Conservation (phyloP, 164 flowering plant genomes). For the Nymphaea colorata region DNA sequence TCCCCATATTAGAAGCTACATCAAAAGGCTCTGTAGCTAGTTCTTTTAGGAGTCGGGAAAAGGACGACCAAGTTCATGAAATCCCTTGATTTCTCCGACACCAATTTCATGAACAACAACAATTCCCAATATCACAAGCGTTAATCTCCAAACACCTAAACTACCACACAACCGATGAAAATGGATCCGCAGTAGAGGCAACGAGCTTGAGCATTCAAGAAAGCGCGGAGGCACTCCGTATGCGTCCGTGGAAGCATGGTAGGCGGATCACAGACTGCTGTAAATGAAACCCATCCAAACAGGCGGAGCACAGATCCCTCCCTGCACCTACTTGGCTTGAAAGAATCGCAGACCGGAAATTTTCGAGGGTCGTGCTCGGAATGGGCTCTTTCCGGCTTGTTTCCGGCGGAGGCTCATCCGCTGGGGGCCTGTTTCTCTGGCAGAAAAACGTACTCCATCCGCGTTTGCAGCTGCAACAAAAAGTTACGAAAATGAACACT, state of each 20-base stretch:
- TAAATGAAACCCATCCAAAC: slow-evolving; percentile 17
- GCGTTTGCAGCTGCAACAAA: background rate
- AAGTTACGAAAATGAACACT: too few species aligned
- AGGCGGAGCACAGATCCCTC: slow-evolving; percentile 16
- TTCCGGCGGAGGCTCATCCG: background rate
- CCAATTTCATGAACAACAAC: too few species aligned
- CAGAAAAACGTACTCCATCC: background rate
- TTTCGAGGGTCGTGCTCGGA: background rate
- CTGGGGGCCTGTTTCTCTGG: background rate
- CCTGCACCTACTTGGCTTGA: slow-evolving; percentile 6
- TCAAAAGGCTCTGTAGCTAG: too few species aligned
- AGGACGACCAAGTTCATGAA: too few species aligned
- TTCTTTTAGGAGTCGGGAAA: too few species aligned
- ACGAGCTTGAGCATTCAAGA: slow-evolving; percentile 20
- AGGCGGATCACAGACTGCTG: slow-evolving; percentile 12
- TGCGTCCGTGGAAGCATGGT: slow-evolving; percentile 23
- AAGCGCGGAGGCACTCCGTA: slow-evolving; percentile 19
- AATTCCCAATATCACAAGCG: too few species aligned
- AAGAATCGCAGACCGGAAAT: background rate
- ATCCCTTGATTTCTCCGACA: too few species aligned
- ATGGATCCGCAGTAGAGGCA: slow-evolving; percentile 22
- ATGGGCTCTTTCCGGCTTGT: background rate
- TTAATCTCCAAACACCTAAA: too few species aligned
- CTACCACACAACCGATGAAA: too few species aligned
- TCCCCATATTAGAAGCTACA: too few species aligned